Percentiles rank a stretch among this genome's conserved stretches.
phyloP scores from a whole-genome alignment of 192 early-diverging fungal genomes.

The Backusella luteola region DNA sequence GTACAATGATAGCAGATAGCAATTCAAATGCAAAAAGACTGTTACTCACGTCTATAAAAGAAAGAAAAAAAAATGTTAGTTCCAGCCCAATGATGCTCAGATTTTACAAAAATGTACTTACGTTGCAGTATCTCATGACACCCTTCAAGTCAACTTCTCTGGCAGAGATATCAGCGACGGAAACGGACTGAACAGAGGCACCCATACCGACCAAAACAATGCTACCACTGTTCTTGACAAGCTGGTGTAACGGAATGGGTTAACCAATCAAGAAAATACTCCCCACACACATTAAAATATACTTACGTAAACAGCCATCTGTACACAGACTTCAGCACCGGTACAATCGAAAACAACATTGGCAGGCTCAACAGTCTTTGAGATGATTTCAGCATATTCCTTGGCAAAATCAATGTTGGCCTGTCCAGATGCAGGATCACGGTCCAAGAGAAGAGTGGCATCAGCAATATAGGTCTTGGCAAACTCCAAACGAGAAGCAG shows the following conservation, averaged over 20 bases:
- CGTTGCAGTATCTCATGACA: conserved; percentile 42
- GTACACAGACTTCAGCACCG: conserved; percentile 44
- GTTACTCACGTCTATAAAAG: conserved; percentile 8
- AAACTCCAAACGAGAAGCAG: conserved; percentile 32
- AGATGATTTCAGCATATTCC: conserved; percentile 13
- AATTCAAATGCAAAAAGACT: not conserved
- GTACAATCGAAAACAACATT: conserved; percentile 43
- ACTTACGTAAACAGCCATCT: conserved; percentile 40
- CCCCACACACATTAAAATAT: not conserved
- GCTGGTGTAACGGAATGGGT: conserved; percentile 4
- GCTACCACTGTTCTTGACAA: conserved; percentile 37
- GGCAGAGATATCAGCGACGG: conserved; percentile 31
- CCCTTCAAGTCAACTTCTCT: conserved; percentile 42
- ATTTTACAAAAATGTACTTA: conserved; percentile 8
- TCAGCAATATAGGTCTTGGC: conserved; percentile 41
- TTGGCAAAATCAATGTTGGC: conserved; percentile 36
- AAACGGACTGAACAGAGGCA: conserved; percentile 29
- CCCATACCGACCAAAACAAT: conserved; percentile 47
- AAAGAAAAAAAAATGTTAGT: not conserved
- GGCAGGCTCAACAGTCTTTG: conserved; percentile 21
- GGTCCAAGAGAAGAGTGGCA: conserved; percentile 19
- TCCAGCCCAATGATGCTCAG: not conserved
- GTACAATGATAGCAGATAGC: not conserved
- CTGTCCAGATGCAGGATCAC: conserved; percentile 17
- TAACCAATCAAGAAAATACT: not conserved